These are phyloP conservation scores for Tritrichomonas foetus DNA, from an alignment of 208 protist species.

Conservation along the genomic window DNA sequence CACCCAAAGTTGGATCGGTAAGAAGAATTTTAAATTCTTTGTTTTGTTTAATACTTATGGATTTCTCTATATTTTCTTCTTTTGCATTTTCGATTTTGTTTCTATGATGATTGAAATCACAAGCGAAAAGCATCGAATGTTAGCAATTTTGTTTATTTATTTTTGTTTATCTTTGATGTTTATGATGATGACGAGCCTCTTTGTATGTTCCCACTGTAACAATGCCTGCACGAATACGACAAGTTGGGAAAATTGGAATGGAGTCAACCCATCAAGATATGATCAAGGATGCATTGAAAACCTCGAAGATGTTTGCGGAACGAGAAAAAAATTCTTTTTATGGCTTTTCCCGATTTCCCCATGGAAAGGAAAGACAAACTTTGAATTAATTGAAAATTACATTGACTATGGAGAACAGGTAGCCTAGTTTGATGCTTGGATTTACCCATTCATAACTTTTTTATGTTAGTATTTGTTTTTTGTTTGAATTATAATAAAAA, in stretches of 20 bases:
- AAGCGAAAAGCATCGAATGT: no score
- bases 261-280: background rate
- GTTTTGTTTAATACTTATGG: conserved; percentile 28
- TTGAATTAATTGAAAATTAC: background rate
- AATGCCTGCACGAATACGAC: background rate
- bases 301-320: background rate
- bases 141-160: background rate
- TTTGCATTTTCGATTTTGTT: background rate
- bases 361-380: background rate
- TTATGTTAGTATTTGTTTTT: no score
- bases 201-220: background rate
- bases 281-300: background rate
- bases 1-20: background rate
- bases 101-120: background rate
- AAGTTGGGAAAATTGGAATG: background rate
- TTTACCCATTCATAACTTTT: no score
- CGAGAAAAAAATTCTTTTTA: background rate
- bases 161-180: background rate
- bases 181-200: background rate
- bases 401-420: no score
- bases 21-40: background rate
- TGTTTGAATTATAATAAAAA: no score
- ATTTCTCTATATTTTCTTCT: background rate
- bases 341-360: background rate
- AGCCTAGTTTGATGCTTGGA: no score